A percentile compares a stretch with the other conserved stretches of the same genome.
Conservation (phyloP, 768 basidiomycete genomes). For the Amanita pallidorosea region DNA sequence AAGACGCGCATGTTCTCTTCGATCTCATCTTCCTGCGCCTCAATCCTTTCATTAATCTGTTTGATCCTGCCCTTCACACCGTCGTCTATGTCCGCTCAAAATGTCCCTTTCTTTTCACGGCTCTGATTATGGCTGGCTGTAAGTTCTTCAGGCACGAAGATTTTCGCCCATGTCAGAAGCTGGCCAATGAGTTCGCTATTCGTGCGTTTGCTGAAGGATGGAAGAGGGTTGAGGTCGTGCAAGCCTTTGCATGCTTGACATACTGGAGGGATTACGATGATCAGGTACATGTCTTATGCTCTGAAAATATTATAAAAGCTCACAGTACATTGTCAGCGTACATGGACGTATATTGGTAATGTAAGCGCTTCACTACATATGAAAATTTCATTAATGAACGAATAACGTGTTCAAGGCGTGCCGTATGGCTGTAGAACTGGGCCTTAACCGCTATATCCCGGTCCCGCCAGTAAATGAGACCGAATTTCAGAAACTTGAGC, state of each 20-base stretch:
- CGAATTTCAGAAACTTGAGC: conserved; percentile 56
- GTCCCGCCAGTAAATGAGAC: conserved; percentile 49
- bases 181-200: conserved; percentile 66
- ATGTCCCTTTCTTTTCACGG: conserved; percentile 78
- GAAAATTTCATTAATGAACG: conserved; percentile 4
- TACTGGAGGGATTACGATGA: conserved; percentile 90
- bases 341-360: conserved; percentile 84
- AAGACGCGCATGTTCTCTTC: conserved; percentile 61
- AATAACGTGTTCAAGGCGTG: conserved; percentile 43
- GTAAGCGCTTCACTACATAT: conserved; percentile 28
- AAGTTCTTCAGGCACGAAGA: conserved; percentile 71
- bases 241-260: conserved; percentile 80
- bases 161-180: conserved; percentile 57
- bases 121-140: conserved; percentile 73
- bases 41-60: conserved; percentile 83
- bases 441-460: conserved; percentile 59
- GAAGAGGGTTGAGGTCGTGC: conserved; percentile 80
- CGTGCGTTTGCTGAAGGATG: conserved; percentile 70
- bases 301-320: conserved; percentile 5
- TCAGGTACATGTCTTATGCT: conserved; percentile 34
- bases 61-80: conserved; percentile 82
- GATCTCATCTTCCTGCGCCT: conserved; percentile 74
- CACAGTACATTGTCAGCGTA: conserved; percentile 36
- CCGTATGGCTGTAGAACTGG: conserved; percentile 80
- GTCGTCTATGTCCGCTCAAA: conserved; percentile 67